Evolutionary conservation across 768 basidiomycete genomes (phyloP).

Genomic region (Suillus alpinus): DNA sequence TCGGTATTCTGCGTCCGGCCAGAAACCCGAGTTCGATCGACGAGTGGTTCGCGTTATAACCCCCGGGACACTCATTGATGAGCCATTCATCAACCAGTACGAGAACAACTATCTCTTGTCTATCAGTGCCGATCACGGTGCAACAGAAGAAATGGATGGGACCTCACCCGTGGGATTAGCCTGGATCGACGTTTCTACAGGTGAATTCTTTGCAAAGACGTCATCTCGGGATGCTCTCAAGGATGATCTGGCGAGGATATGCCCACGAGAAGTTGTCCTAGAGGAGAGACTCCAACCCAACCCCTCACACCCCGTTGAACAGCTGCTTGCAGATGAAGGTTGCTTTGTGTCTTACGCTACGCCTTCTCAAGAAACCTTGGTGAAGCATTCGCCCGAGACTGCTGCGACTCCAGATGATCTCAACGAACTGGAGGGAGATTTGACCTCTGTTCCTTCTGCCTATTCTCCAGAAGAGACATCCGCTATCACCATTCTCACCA

Average conservation of each 20-base stretch:
- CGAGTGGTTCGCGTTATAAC: constrained; percentile 86
- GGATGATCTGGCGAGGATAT: constrained; percentile 81
- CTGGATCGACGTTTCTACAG: constrained; percentile 94
- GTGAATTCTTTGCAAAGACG: constrained; percentile 82
- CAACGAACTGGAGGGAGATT: constrained; percentile 11
- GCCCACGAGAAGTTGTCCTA: constrained; percentile 81
- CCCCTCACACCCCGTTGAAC: constrained; percentile 44
- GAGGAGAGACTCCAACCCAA: constrained; percentile 36
- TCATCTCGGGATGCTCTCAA: constrained; percentile 53
- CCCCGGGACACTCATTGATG: constrained; percentile 92
- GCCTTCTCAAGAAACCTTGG: constrained; percentile 1
- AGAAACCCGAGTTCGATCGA: constrained; percentile 66
- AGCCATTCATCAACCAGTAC: constrained; percentile 78
- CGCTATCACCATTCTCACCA: constrained; percentile 62
- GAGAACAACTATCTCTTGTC: constrained; percentile 91
- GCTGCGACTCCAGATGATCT: constrained; percentile 16
- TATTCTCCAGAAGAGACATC: constrained; percentile 43
- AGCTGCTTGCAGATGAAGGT: constrained; percentile 51
- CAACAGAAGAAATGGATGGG: background rate
- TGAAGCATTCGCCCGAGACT: background rate
- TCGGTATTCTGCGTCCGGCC: constrained; percentile 40
- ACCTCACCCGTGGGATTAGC: constrained; percentile 60
- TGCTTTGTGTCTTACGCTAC: constrained; percentile 51
- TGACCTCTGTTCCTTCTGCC: constrained; percentile 13
- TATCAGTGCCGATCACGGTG: constrained; percentile 33